Percentiles rank a stretch among this genome's conserved stretches.
Evolutionary conservation across 2,329 filamentous ascomycete genomes (phyloP).

Genomic region (Verticillium alfalfae): DNA sequence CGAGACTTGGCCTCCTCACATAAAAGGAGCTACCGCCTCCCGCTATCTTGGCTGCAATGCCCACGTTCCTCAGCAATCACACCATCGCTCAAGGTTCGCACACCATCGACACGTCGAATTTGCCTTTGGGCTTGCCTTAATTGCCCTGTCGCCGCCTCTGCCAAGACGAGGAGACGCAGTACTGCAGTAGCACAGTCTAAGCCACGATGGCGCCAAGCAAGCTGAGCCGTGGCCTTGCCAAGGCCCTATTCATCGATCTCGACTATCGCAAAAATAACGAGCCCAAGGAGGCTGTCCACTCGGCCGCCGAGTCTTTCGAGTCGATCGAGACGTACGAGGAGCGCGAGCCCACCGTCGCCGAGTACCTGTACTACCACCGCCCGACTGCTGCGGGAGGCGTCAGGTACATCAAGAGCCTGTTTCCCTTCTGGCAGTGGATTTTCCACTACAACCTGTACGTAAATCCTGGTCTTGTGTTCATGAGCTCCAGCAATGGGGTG

Average conservation of each 20-base stretch:
- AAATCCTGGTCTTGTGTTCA: background rate
- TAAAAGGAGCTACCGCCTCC: background rate
- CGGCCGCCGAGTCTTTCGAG: constrained; percentile 17
- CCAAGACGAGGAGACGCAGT: background rate
- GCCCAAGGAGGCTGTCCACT: constrained; percentile 17
- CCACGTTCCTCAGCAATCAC: background rate
- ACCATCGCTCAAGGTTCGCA: background rate
- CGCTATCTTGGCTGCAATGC: background rate
- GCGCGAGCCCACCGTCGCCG: constrained; percentile 33
- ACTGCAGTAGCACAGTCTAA: background rate
- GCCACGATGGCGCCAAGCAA: constrained; percentile 12
- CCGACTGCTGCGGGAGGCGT: constrained; percentile 23
- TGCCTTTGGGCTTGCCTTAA: background rate
- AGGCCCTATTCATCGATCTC: constrained; percentile 22
- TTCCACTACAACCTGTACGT: constrained; percentile 19
- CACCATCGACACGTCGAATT: background rate
- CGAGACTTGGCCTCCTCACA: background rate
- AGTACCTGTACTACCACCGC: constrained; percentile 31
- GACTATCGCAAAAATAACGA: constrained; percentile 18
- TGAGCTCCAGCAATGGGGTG: background rate
- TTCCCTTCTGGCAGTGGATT: constrained; percentile 45
- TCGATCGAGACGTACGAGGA: constrained; percentile 19
- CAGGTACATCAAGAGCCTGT: constrained; percentile 33
- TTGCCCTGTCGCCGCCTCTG: background rate
- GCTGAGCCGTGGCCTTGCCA: constrained; percentile 16